phyloP scores from a whole-genome alignment of 2,329 filamentous ascomycete species.

The Xylariaceae sp. region DNA sequence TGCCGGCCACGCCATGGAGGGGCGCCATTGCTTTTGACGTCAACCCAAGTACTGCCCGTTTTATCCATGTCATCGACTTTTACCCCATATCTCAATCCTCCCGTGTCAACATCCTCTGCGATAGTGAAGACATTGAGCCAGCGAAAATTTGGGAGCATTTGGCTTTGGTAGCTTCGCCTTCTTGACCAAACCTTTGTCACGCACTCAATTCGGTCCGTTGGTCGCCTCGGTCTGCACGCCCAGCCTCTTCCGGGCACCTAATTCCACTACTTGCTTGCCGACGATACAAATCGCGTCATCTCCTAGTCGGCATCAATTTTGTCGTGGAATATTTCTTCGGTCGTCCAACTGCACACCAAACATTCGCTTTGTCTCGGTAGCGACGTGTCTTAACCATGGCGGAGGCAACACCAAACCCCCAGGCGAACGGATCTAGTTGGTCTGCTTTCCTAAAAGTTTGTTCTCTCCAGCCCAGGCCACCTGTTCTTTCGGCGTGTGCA shows the following conservation, averaged over 20 bases:
- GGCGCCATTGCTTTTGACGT: background rate
- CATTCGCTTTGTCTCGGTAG: background rate
- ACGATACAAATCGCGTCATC: background rate
- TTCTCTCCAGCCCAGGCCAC: background rate
- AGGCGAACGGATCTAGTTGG: constrained; percentile 31
- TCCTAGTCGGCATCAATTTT: constrained; percentile 1
- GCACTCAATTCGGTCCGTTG: background rate
- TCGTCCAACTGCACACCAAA: constrained; percentile 7
- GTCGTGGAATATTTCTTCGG: constrained; percentile 11
- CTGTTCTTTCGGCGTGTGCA: background rate
- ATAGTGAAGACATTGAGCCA: background rate
- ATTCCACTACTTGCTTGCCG: background rate
- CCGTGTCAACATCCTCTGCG: background rate
- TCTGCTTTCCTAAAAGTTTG: constrained; percentile 31
- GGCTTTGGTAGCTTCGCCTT: background rate
- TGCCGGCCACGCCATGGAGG: too few relatives aligned
- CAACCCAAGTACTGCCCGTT: background rate
- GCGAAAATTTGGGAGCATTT: background rate
- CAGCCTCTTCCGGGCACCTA: background rate
- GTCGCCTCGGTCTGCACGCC: background rate
- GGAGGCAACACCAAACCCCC: constrained; percentile 26
- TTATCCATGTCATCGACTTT: background rate
- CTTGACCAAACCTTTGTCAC: background rate
- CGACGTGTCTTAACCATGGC: constrained; percentile 22
- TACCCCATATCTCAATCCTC: background rate